Evolutionary conservation across 441 rosid genomes (phyloP).

Genomic region (Corymbia calophylla): DNA sequence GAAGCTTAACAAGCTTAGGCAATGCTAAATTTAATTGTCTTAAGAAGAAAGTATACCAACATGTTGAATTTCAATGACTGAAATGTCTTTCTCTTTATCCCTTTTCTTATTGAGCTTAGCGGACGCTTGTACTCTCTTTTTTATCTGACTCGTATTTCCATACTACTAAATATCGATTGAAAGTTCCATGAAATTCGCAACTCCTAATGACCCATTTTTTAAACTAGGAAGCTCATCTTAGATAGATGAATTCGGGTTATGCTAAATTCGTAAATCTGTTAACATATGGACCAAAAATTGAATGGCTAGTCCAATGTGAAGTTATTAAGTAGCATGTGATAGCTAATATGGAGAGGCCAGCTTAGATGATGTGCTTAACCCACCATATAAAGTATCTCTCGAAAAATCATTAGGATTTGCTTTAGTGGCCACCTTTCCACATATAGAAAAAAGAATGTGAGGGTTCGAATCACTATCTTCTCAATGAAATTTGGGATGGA

Average conservation of each 20-base stretch:
- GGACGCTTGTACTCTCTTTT: not conserved
- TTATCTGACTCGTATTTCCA: not conserved
- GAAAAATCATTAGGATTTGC: too few species aligned
- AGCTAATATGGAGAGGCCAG: not conserved
- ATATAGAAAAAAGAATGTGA: too few species aligned
- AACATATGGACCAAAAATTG: not conserved
- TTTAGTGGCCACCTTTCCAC: too few species aligned
- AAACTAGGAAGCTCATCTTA: not conserved
- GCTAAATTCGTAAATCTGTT: not conserved
- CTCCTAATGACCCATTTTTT: not conserved
- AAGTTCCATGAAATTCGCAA: not conserved
- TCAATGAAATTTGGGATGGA: too few species aligned
- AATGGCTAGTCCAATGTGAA: not conserved
- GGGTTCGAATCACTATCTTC: too few species aligned
- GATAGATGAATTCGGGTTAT: not conserved
- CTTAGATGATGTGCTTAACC: not conserved
- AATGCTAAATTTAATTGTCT: not conserved
- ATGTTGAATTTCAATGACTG: not conserved
- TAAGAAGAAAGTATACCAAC: not conserved
- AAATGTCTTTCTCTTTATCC: not conserved
- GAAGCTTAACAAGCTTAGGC: not conserved
- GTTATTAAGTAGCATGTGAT: not conserved
- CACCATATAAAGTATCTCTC: not conserved
- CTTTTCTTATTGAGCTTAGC: not conserved
- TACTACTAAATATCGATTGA: not conserved